Evolutionary conservation across 805 yeast genomes (phyloP).

Genomic region (Wickerhamomyces bovis): DNA sequence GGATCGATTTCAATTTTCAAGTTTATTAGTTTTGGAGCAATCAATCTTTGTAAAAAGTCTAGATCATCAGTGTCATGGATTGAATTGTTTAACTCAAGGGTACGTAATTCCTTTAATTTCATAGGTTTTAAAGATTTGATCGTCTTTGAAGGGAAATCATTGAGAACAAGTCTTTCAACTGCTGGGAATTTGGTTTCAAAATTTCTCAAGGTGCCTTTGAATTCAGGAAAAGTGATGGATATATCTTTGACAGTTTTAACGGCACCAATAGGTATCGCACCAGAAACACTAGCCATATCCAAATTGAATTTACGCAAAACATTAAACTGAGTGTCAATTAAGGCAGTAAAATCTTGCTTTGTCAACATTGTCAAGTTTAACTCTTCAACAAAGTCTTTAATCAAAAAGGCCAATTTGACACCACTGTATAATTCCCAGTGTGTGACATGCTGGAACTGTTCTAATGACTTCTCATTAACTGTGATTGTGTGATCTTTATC

Average conservation of each 20-base stretch:
- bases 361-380: background rate
- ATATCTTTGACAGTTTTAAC: background rate
- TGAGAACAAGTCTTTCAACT: constrained; percentile 2
- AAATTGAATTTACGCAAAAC: background rate
- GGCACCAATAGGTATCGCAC: background rate
- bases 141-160: background rate
- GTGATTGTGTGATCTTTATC: background rate
- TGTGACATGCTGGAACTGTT: background rate
- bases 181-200: background rate
- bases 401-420: background rate
- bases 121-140: background rate
- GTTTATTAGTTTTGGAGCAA: background rate
- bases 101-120: background rate
- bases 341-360: background rate
- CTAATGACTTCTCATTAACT: background rate
- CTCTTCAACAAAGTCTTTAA: background rate
- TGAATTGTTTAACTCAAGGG: constrained; percentile 1
- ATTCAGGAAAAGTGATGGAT: background rate
- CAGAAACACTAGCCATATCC: background rate
- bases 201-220: background rate
- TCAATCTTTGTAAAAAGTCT: background rate
- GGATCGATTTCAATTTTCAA: background rate
- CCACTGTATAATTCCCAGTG: constrained; percentile 9
- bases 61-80: constrained; percentile 1
- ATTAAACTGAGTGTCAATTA: background rate